Base-by-base conservation (phyloP, 352 stramenopile species). In the Elongisporangium senticosum region DNA sequence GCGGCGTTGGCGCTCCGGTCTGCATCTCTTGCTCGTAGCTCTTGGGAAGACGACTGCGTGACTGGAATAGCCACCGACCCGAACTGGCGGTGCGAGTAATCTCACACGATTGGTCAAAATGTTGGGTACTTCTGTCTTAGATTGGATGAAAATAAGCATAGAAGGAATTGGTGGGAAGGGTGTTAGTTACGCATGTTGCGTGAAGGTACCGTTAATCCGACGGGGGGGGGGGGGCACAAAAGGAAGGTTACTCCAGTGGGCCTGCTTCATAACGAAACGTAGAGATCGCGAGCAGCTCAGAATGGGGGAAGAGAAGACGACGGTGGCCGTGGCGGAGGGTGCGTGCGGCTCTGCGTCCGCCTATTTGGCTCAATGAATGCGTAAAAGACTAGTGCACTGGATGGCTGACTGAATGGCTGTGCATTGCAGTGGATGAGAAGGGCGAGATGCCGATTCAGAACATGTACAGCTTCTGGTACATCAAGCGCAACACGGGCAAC, bases 391-490 rank as follows among this genome's bases (percentile, higher is more conserved):
- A 2, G 28, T 8, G 10, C 7, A 39, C 10, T 39, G 7, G 7
- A 39, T 13, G 33, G 33, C 33, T 43, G 33, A 43, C 13, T 39
- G 28, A 7, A 4, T 39, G 28, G 28, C 28, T 43, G 33, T 43
- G 10, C 5, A 43, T 17, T 43, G 33, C 33, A 43, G 33, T 43
- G 33, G 33, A 53, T 53, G 49, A 53, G 5, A 53, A 28, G 13
- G 71, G 37, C 14, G 83, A 95, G 56, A 73, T 69, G 58, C 79
- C 81, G 39, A 89, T 96, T 58, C 88, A 96, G 69, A 96, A 95
- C 61, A 87, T 76, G 72, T 96, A 93, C 73, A 89, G 65, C 70
- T 95, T 95, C 60, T 95, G 85, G 72, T 95, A 94, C 69, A 92
- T 93, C 62, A 95, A 95, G 69, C 83, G 85, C 70, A 93, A 70